These are phyloP conservation scores for Penicillium coprophilum DNA, from an alignment of 495 filamentous ascomycete genomes.

Conservation along the genomic window DNA sequence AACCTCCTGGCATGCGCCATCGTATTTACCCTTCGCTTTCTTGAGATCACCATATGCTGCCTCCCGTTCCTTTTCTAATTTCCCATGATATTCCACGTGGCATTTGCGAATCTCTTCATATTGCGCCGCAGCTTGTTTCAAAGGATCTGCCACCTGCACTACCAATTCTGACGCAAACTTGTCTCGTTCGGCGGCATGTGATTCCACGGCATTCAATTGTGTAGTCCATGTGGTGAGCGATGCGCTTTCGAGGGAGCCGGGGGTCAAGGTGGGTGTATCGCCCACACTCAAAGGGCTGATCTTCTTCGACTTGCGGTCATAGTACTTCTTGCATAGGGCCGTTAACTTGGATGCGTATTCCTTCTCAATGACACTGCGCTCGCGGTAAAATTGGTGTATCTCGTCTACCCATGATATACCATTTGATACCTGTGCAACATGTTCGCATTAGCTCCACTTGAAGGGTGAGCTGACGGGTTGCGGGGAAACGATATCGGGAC, in stretches of 20 bases:
- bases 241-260: constrained; percentile 92
- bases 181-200: constrained; percentile 87
- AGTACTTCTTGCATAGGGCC: constrained; percentile 88
- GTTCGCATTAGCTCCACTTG: constrained; percentile 32
- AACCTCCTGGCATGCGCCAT: constrained; percentile 88
- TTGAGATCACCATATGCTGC: constrained; percentile 77
- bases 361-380: constrained; percentile 90
- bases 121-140: constrained; percentile 66
- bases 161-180: constrained; percentile 73
- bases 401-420: constrained; percentile 96
- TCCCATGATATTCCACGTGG: constrained; percentile 82
- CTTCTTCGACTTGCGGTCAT: constrained; percentile 93
- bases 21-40: constrained; percentile 92
- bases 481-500: constrained; percentile 23
- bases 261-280: constrained; percentile 88
- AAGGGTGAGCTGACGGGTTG: constrained; percentile 22
- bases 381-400: constrained; percentile 94
- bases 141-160: constrained; percentile 75
- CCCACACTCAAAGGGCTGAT: constrained; percentile 87
- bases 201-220: constrained; percentile 84
- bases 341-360: constrained; percentile 89
- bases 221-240: constrained; percentile 96
- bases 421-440: constrained; percentile 59
- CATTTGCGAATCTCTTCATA: constrained; percentile 94
- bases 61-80: constrained; percentile 87